Conservation (phyloP, 768 basidiomycete genomes). For the Lactifluus piperatus region DNA sequence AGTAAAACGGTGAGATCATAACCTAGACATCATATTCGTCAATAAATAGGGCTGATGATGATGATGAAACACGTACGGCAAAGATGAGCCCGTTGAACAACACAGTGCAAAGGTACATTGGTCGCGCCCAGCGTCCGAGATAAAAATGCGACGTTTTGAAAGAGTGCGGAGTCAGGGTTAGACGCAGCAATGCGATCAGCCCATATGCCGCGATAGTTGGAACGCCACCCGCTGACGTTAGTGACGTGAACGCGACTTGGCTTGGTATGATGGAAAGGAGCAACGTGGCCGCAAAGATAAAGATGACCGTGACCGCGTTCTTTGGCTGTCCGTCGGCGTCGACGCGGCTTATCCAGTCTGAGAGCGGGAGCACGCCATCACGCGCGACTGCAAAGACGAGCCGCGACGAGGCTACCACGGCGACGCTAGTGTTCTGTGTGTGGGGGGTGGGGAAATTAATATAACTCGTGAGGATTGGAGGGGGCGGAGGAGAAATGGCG, state of each 20-base stretch:
- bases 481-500: background rate
- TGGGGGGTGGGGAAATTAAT: background rate
- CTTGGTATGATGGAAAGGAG: slow-evolving; percentile 88
- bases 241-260: slow-evolving; percentile 85
- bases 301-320: slow-evolving; percentile 85
- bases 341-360: slow-evolving; percentile 73
- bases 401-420: slow-evolving; percentile 82
- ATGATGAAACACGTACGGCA: slow-evolving; percentile 38
- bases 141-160: slow-evolving; percentile 70
- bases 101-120: slow-evolving; percentile 59
- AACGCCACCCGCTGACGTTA: slow-evolving; percentile 77
- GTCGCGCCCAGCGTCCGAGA: slow-evolving; percentile 54
- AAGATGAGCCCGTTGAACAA: slow-evolving; percentile 72
- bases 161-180: slow-evolving; percentile 67
- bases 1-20: slow-evolving; percentile 80
- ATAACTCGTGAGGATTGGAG: background rate
- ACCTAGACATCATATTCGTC: slow-evolving; percentile 35
- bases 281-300: slow-evolving; percentile 59
- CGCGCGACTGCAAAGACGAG: slow-evolving; percentile 91
- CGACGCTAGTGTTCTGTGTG: slow-evolving; percentile 71
- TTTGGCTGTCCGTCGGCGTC: slow-evolving; percentile 63
- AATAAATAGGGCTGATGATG: too few relatives aligned
- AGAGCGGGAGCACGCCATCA: slow-evolving; percentile 83
- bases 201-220: slow-evolving; percentile 88
- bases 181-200: slow-evolving; percentile 64